phyloP scores from a whole-genome alignment of 139 green algal species.

The Chlamydomonas sphaeroides region DNA sequence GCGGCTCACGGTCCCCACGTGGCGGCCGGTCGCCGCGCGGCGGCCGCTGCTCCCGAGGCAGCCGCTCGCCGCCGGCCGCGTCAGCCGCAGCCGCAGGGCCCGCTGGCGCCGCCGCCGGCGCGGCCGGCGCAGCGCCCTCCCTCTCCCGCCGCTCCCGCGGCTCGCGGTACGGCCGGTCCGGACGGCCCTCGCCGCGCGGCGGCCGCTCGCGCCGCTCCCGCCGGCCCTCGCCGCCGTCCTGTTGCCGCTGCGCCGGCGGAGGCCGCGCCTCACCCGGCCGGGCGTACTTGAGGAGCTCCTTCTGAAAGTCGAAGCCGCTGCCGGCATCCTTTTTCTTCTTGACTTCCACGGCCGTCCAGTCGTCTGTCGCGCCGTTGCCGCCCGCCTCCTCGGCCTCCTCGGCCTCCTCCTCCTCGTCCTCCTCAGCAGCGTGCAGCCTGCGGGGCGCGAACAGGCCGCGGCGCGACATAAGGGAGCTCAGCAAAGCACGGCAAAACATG shows the following conservation, averaged over 20 bases:
- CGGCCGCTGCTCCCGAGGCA: no score
- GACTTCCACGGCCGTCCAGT: conserved; percentile 33
- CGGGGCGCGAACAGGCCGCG: no score
- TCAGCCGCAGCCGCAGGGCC: neutral
- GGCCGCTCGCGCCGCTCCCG: conserved; percentile 6
- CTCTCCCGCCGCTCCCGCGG: neutral
- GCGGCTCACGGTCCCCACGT: neutral
- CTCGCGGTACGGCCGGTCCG: no score
- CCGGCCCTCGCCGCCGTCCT: neutral
- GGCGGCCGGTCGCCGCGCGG: neutral
- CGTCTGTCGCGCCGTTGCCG: no score
- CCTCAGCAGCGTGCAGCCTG: neutral
- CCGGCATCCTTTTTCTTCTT: conserved; percentile 24
- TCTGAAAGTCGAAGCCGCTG: neutral
- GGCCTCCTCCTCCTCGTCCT: no score
- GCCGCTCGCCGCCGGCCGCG: no score
- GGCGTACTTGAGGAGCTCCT: conserved; percentile 1
- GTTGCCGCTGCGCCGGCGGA: neutral
- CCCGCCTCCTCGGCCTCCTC: no score
- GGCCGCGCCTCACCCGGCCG: neutral
- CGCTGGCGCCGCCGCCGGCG: neutral
- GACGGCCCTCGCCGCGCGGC: neutral
- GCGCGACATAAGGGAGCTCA: no score
- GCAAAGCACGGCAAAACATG: no score
- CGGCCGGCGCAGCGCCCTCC: neutral